A percentile compares a stretch with the other conserved stretches of the same genome.
These are phyloP conservation scores for Amoebophrya sp. DNA, from an alignment of 169 alveolate genomes.

Conservation along the genomic window DNA sequence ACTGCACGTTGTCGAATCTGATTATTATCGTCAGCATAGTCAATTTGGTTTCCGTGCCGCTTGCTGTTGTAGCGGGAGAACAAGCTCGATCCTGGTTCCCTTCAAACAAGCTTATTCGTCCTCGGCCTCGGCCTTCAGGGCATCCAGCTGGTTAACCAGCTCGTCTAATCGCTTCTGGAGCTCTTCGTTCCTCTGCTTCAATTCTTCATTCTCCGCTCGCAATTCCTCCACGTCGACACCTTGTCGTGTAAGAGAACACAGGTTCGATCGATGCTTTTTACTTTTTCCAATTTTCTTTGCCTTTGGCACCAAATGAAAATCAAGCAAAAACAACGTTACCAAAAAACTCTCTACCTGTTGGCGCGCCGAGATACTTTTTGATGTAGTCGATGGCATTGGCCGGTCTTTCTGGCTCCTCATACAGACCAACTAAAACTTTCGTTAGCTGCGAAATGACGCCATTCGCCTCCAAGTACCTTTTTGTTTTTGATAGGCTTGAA, in stretches of 20 bases:
- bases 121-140: conserved; percentile 6
- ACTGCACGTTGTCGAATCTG: too few species aligned
- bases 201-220: conserved; percentile 68
- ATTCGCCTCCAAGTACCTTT: conserved; percentile 61
- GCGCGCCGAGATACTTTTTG: conserved; percentile 70
- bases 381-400: conserved; percentile 69
- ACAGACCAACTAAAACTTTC: conserved; percentile 72
- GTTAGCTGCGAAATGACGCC: conserved; percentile 77
- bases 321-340: background rate
- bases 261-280: background rate
- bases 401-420: conserved; percentile 74
- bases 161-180: conserved; percentile 32
- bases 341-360: conserved; percentile 53
- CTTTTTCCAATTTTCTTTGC: background rate
- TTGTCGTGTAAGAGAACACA: background rate
- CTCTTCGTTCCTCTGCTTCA: conserved; percentile 61
- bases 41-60: too few species aligned
- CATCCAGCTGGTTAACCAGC: background rate
- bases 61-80: too few species aligned
- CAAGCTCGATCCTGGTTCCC: too few species aligned
- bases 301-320: background rate
- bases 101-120: background rate
- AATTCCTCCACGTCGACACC: conserved; percentile 65
- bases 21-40: too few species aligned
- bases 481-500: background rate